phyloP scores from a whole-genome alignment of 2,329 filamentous ascomycete genomes.

The Ophiostoma piceae region DNA sequence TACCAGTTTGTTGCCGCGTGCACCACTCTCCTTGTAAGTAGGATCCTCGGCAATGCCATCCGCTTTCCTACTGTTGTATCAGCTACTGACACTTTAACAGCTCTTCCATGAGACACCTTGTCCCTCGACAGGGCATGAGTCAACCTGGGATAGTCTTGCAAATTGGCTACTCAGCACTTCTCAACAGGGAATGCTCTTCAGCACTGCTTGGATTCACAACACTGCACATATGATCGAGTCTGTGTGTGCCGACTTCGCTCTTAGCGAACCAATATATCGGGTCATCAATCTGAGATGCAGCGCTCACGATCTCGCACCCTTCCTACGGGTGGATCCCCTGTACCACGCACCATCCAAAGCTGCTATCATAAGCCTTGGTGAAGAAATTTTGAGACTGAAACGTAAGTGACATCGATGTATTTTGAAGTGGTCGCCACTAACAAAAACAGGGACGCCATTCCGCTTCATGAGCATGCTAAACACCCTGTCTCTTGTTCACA shows the following conservation, averaged over 20 bases:
- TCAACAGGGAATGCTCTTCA: slow-evolving; percentile 6
- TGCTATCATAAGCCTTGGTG: neutral
- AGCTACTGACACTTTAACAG: neutral
- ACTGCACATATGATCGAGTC: slow-evolving; percentile 7
- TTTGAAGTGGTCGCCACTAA: neutral
- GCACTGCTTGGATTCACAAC: slow-evolving; percentile 6
- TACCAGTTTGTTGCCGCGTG: neutral
- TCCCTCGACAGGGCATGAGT: neutral
- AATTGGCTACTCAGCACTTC: slow-evolving; percentile 2
- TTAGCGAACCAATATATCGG: slow-evolving; percentile 3
- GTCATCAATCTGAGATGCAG: slow-evolving; percentile 3
- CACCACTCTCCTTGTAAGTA: slow-evolving; percentile 6
- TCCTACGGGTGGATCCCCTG: neutral
- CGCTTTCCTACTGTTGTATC: neutral
- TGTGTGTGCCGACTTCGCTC: slow-evolving; percentile 3
- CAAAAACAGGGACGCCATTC: neutral
- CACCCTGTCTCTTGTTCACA: neutral
- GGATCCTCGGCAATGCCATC: neutral
- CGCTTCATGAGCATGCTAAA: neutral
- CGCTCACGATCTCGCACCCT: neutral
- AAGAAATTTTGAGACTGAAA: neutral
- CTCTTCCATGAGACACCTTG: slow-evolving; percentile 3
- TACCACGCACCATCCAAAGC: neutral
- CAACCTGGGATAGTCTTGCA: neutral
- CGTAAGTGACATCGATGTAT: neutral